Evolutionary conservation across 1,284 basidiomycete genomes (phyloP).

Genomic region (Ceratobasidium sp.): DNA sequence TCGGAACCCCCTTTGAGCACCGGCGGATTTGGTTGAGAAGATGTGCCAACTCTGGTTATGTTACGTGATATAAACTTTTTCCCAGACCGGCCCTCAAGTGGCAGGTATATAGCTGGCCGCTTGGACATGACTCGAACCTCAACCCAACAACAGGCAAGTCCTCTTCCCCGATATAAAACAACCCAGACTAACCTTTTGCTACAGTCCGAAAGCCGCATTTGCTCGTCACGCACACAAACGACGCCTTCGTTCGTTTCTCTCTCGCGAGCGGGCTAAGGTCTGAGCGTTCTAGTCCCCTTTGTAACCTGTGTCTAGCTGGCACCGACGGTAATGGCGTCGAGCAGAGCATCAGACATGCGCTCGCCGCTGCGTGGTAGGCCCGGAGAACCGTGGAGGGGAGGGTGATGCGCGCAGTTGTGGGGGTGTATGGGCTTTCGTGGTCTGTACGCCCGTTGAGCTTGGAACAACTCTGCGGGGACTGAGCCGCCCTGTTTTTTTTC

Average conservation of each 20-base stretch:
- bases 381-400: slow-evolving; percentile 40
- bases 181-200: background rate
- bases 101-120: background rate
- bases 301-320: slow-evolving; percentile 41
- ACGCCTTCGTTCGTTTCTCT: slow-evolving; percentile 10
- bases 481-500: slow-evolving; percentile 19
- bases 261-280: slow-evolving; percentile 45
- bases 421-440: background rate
- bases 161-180: background rate
- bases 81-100: slow-evolving; percentile 22
- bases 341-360: slow-evolving; percentile 46
- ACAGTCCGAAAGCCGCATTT: slow-evolving; percentile 45
- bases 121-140: background rate
- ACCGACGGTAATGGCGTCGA: slow-evolving; percentile 36
- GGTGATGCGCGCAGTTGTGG: slow-evolving; percentile 7
- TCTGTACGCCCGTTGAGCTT: slow-evolving; percentile 16
- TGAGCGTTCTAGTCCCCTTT: slow-evolving; percentile 43
- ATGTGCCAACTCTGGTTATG: too few species aligned
- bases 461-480: slow-evolving; percentile 45
- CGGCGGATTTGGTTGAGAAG: too few species aligned
- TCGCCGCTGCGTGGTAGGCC: slow-evolving; percentile 22
- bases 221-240: slow-evolving; percentile 36
- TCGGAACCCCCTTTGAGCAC: too few species aligned
- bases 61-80: background rate
- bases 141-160: slow-evolving; percentile 29